Evolutionary conservation across 768 basidiomycete species (phyloP), one percentile per base, ranked within the genome.

Genomic region (Nidularia pulvinata): DNA sequence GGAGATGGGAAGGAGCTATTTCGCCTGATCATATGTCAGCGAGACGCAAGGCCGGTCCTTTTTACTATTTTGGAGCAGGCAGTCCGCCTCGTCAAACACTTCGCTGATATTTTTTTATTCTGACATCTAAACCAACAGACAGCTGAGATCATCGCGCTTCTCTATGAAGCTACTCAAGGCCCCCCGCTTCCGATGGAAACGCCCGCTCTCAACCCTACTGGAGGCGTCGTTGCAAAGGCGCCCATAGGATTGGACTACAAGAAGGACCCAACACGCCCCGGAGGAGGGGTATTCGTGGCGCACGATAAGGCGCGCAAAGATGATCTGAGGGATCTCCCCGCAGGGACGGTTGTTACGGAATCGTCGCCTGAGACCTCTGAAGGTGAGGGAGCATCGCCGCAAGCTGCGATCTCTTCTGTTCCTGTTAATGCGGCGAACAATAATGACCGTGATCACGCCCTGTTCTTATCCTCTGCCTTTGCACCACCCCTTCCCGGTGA

Each of bases 141-240:
- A 0, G 85, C 92, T 46, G 95, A 98, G 71, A 95, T 96, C 52
- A 96, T 97, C 59, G 80, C 90, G 5, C 76, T 98, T 25, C 76
- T 97, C 35, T 95, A 93, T 67, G 93, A 95, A 71, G 93, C 95
- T 10, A 96, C 95, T n/a, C 89, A 91, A 66, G 88, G 88, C n/a
- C 79, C 64, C 47, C 74, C 65, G 48, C 61, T 74, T 55, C 75
- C 74, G 7, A 69, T 84, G 50, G 81, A 85, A 59, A 76, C 84
- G 0, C 84, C 87, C 7, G 75, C 81, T 13, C 76, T 93, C 53
- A 95, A 94, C 65, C 93, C 95, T 3, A 86, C 80, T 0, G 89
- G 91, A 1, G 87, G 88, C 32, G 84, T 83, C 54, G 83, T 74
- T 35, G 81, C 70, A 49, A 80, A 77, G 57, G 78, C 75, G n/a